Percentiles rank a stretch among this genome's conserved stretches.
phyloP scores from a whole-genome alignment of 2,329 filamentous ascomycete genomes.

The Pseudogymnoascus sp. region DNA sequence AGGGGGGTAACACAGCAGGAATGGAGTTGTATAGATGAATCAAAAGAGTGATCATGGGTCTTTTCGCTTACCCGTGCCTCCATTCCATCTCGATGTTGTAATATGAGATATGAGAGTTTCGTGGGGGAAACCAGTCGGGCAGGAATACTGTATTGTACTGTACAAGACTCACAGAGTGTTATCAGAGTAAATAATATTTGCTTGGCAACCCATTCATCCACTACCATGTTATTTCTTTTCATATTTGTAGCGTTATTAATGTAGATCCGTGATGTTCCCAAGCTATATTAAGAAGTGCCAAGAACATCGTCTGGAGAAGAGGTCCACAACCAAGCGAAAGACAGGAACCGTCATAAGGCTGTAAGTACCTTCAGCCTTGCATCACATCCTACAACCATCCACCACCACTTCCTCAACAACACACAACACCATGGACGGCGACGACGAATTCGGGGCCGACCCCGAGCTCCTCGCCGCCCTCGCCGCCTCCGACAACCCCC shows the following conservation, averaged over 20 bases:
- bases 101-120: slow-evolving; percentile 1
- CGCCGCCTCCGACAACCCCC: slow-evolving; percentile 33
- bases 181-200: background rate
- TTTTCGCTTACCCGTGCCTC: background rate
- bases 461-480: slow-evolving; percentile 48
- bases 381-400: background rate
- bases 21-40: slow-evolving; percentile 7
- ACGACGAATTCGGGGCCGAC: slow-evolving; percentile 48
- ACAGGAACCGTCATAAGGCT: slow-evolving; percentile 1
- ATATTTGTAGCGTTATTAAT: background rate
- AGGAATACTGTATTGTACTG: background rate
- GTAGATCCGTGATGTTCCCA: background rate
- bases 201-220: background rate
- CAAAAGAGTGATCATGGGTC: slow-evolving; percentile 6
- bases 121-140: background rate
- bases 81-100: background rate
- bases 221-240: background rate
- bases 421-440: slow-evolving; percentile 32
- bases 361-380: background rate
- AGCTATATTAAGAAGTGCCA: background rate
- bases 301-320: background rate
- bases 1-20: background rate
- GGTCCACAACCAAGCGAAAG: slow-evolving; percentile 1
- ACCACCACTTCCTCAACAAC: background rate
- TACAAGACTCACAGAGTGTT: background rate